A percentile compares a stretch with the other conserved stretches of the same genome.
Evolutionary conservation across 495 filamentous ascomycete genomes (phyloP).

Genomic region (Aspergillus avenaceus): DNA sequence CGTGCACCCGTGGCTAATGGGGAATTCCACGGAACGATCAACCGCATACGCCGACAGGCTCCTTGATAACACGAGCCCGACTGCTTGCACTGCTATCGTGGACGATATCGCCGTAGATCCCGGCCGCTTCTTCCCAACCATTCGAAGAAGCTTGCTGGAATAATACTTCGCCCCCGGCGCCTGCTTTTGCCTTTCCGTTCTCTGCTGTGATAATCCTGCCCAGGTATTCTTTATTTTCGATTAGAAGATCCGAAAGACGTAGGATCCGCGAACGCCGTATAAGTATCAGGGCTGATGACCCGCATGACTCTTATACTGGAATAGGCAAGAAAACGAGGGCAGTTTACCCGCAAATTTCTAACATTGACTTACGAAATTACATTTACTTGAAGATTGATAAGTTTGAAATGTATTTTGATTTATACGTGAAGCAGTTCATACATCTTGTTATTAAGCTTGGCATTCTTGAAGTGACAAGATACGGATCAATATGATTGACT

Average conservation of each 20-base stretch:
- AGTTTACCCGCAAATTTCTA: no score
- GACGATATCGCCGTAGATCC: conserved; percentile 69
- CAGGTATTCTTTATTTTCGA: conserved; percentile 72
- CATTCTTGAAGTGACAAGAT: no score
- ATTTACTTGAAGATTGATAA: no score
- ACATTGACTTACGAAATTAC: no score
- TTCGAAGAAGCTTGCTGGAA: conserved; percentile 76
- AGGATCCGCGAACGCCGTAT: conserved; percentile 56
- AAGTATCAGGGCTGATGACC: no score
- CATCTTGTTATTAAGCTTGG: no score
- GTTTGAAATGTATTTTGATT: no score
- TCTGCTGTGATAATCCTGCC: conserved; percentile 60
- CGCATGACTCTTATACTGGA: no score
- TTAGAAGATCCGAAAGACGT: conserved; percentile 53
- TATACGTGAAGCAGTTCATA: no score
- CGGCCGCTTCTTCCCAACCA: conserved; percentile 79
- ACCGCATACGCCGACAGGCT: conserved; percentile 35
- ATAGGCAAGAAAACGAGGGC: no score
- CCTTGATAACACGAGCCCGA: conserved; percentile 22
- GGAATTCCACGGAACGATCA: conserved; percentile 66
- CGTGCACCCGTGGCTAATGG: conserved; percentile 80
- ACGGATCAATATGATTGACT: no score
- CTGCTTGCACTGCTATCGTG: conserved; percentile 30
- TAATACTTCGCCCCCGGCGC: conserved; percentile 68
- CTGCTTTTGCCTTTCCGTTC: conserved; percentile 70